These are phyloP conservation scores for Lasiodiplodia gonubiensis DNA, from an alignment of 2,329 filamentous ascomycete species.

Conservation along the genomic window DNA sequence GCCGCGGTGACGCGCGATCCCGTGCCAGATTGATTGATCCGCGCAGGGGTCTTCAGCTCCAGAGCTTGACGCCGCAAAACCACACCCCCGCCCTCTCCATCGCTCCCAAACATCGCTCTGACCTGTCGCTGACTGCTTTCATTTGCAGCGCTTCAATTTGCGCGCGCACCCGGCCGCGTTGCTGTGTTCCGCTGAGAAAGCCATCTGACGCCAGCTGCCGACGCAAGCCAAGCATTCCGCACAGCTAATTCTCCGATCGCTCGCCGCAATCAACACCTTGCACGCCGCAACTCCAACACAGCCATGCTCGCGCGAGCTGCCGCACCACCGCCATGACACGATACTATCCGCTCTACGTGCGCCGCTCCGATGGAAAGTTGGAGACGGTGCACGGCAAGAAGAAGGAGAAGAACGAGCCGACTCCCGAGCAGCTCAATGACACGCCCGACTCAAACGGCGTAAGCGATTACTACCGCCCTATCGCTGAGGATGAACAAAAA, in stretches of 20 bases:
- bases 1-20: not conserved
- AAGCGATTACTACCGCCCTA: conserved; percentile 60
- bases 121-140: not conserved
- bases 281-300: not conserved
- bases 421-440: conserved; percentile 57
- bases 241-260: conserved; percentile 11
- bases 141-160: not conserved
- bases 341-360: conserved; percentile 55
- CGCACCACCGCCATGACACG: conserved; percentile 44
- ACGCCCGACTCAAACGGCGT: conserved; percentile 60
- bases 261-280: not conserved
- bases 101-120: not conserved
- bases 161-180: not conserved
- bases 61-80: conserved; percentile 4
- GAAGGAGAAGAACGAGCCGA: conserved; percentile 59
- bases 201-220: not conserved
- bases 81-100: not conserved
- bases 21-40: not conserved
- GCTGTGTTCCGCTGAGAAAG: not conserved
- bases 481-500: conserved; percentile 58
- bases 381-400: conserved; percentile 55
- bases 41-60: not conserved
- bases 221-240: not conserved
- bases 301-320: conserved; percentile 18
- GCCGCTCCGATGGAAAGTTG: conserved; percentile 56